These are phyloP conservation scores for Zygosaccharomyces sapae DNA, from an alignment of 1,139 yeast species.

Conservation along the genomic window DNA sequence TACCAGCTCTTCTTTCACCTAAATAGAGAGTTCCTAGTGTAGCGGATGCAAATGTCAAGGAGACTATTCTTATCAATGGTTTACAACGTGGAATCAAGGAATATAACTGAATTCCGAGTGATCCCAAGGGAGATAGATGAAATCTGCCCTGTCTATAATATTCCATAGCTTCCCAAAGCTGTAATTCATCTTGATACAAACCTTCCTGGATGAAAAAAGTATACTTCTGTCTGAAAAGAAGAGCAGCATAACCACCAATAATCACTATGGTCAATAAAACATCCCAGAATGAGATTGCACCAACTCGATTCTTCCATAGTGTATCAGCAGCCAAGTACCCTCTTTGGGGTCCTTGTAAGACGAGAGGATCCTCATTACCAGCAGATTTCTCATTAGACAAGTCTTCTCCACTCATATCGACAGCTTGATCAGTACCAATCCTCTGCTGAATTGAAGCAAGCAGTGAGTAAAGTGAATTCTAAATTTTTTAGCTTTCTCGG, in stretches of 20 bases:
- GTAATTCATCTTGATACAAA: slow-evolving; percentile 10
- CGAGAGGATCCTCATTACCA: not conserved
- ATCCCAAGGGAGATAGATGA: slow-evolving; percentile 19
- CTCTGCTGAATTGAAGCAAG: not conserved
- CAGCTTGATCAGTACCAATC: not conserved
- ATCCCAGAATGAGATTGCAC: slow-evolving; percentile 8
- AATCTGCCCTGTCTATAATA: slow-evolving; percentile 18
- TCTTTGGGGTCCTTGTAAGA: slow-evolving; percentile 16
- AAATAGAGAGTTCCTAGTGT: slow-evolving; percentile 47
- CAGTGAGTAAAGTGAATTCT: not conserved
- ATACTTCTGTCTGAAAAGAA: not conserved
- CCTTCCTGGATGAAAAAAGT: not conserved
- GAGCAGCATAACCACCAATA: slow-evolving; percentile 5
- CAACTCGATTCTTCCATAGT: slow-evolving; percentile 11
- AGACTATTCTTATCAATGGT: slow-evolving; percentile 48
- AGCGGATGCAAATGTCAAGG: slow-evolving; percentile 49
- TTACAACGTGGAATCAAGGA: slow-evolving; percentile 37
- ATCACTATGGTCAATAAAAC: slow-evolving; percentile 4
- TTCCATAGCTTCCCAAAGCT: slow-evolving; percentile 14
- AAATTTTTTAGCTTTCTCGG: slow-evolving; percentile 4
- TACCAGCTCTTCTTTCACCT: slow-evolving; percentile 47
- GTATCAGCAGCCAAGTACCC: slow-evolving; percentile 15
- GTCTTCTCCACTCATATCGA: not conserved
- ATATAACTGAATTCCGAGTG: slow-evolving; percentile 23
- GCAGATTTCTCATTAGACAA: not conserved